Base-by-base conservation (phyloP, 345 rosid species). In the Noccaea caerulescens region DNA sequence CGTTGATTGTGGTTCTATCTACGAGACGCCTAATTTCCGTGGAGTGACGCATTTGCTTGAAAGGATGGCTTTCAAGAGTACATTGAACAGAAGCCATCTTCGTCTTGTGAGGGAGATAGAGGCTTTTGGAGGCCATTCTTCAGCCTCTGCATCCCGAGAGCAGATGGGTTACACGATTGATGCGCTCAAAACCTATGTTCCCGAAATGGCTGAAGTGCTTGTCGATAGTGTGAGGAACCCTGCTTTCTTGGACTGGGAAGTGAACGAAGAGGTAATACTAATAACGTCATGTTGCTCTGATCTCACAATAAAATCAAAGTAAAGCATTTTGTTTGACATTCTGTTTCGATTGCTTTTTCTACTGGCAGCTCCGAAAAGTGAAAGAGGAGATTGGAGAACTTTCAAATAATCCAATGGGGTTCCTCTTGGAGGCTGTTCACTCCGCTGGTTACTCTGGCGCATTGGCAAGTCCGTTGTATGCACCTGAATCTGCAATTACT, bases 161-260 rank as follows among this genome's bases (percentile, higher is more conserved):
- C 97, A 87, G 79, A 88, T 87, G 82, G 81, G 82, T 34, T 94
- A 94, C 76, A 88, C 92, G 8, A 83, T 89, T 66, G 97, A 94
- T 85, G 98, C 99, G 66, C 72, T 94, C 59, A 94, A 86, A 83
- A 89, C 89, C 3, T 81, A 93, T 81, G 89, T 89, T 69, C 97
- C 97, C 8, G 83, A 84, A 77, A 91, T 91, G 99, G 91, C 85
- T 8, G 99, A 94, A 73, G 81, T 94, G 78, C 93, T 89, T 72
- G 11, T 89, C 57, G 99, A 91, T 71, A 83, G 82, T 77, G 97
- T 91, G 54, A 86, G 97, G 72, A 89, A 94, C 72, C 97, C 97
- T 56, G 87, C 79, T 67, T 94, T 94, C 85, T 72, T 94, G 72
- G 98, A 89, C 68, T 94, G 98, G 96, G 96, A 91, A 78, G 84